Conservation (phyloP, 140 eudicot genomes). For the Bidens hawaiensis region DNA sequence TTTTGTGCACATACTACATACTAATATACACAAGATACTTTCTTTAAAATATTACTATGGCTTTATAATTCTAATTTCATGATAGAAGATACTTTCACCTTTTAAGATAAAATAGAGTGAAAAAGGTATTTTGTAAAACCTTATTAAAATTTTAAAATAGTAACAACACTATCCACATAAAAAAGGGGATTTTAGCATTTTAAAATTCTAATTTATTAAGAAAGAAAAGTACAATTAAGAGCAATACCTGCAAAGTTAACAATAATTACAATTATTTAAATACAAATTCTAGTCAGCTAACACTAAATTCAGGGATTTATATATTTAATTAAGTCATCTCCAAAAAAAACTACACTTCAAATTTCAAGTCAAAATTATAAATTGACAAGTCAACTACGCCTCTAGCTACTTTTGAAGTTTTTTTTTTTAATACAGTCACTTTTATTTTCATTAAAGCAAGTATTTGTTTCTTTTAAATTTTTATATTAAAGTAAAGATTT, state of each 20-base stretch:
- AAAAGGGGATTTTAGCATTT: background rate
- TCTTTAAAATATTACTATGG: background rate
- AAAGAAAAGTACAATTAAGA: conserved; percentile 10
- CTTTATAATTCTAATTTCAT: background rate
- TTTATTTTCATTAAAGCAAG: no score
- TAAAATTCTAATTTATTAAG: background rate
- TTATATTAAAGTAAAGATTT: background rate
- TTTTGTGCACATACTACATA: no score
- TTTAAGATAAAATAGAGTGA: background rate
- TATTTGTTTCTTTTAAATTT: background rate
- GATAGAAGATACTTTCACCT: background rate
- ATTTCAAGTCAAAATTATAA: conserved; percentile 11
- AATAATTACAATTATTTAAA: conserved; percentile 27
- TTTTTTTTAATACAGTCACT: no score
- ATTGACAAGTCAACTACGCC: conserved; percentile 35
- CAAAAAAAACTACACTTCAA: conserved; percentile 20
- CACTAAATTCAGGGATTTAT: conserved; percentile 39
- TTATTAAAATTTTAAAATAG: background rate
- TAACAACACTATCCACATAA: conserved; percentile 2
- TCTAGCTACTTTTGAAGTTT: conserved; percentile 21
- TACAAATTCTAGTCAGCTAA: conserved; percentile 36
- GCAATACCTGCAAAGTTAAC: conserved; percentile 40
- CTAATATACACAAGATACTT: no score
- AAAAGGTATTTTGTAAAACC: no score
- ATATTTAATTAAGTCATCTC: conserved; percentile 17